phyloP scores from a whole-genome alignment of 1,139 yeast species.

The Diutina scorzettiae region DNA sequence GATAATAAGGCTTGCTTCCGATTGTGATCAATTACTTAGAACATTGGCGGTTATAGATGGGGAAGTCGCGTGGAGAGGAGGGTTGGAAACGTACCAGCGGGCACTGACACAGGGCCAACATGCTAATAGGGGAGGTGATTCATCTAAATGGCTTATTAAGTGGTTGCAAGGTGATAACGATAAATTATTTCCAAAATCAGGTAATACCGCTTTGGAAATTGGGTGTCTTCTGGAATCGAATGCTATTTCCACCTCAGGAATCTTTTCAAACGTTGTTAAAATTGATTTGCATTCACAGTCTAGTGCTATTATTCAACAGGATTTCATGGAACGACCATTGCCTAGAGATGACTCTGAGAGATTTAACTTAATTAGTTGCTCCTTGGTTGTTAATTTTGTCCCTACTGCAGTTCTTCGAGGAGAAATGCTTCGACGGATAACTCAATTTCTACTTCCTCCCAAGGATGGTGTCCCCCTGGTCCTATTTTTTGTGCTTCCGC shows the following conservation, averaged over 20 bases:
- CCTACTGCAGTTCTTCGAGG: constrained; percentile 65
- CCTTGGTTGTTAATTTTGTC: constrained; percentile 80
- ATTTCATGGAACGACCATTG: constrained; percentile 68
- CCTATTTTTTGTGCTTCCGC: constrained; percentile 75
- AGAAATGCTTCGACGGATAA: constrained; percentile 55
- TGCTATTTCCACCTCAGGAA: constrained; percentile 45
- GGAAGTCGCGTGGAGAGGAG: constrained; percentile 54
- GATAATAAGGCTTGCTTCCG: no score
- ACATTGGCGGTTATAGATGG: constrained; percentile 44
- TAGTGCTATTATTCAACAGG: constrained; percentile 58
- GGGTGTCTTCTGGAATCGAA: constrained; percentile 69
- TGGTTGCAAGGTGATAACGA: constrained; percentile 37
- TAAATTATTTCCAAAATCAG: constrained; percentile 4
- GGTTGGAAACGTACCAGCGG: constrained; percentile 63
- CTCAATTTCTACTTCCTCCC: constrained; percentile 36
- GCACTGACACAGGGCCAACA: constrained; percentile 85
- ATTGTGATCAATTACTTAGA: constrained; percentile 13
- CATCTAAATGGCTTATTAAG: constrained; percentile 59
- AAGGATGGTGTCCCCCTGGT: constrained; percentile 12
- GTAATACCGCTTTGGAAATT: constrained; percentile 50
- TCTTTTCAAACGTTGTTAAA: constrained; percentile 38
- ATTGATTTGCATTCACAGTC: constrained; percentile 81
- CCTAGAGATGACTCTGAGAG: constrained; percentile 33
- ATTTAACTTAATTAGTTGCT: constrained; percentile 66
- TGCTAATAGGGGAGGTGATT: constrained; percentile 74